Percentiles rank a stretch among this genome's conserved stretches.
Conservation (phyloP, 1,284 basidiomycete species). For the Trichosporon faecale region DNA sequence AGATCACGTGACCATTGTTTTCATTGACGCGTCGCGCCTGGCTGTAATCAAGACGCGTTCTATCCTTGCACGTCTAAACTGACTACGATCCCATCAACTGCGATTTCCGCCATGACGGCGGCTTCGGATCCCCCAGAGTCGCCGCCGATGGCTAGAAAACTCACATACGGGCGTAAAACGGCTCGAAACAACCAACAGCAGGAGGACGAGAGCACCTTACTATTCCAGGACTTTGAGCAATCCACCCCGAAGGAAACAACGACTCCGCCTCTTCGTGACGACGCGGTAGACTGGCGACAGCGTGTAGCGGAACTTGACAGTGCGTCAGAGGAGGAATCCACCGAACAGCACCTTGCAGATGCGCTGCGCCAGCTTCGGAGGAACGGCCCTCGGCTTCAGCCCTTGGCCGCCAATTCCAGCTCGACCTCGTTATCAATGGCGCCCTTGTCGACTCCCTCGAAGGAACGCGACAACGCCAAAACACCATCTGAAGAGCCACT, state of each 20-base stretch:
- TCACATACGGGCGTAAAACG: background rate
- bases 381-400: too few relatives aligned
- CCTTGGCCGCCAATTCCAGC: background rate
- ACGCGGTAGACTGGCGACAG: background rate
- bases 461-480: background rate
- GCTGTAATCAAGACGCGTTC: background rate
- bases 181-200: background rate
- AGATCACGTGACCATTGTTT: conserved; percentile 7
- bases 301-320: background rate
- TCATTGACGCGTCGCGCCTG: conserved; percentile 7
- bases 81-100: background rate
- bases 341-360: background rate
- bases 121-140: background rate
- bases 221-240: background rate
- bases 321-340: background rate
- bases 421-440: background rate
- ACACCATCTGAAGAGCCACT: background rate
- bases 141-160: background rate
- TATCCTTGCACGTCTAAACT: background rate
- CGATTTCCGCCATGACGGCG: background rate
- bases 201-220: background rate
- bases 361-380: background rate
- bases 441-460: background rate
- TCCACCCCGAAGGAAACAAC: background rate
- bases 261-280: background rate